Evolutionary conservation across 192 early-diverging fungal genomes (phyloP).

Genomic region (Diversispora epigaea): DNA sequence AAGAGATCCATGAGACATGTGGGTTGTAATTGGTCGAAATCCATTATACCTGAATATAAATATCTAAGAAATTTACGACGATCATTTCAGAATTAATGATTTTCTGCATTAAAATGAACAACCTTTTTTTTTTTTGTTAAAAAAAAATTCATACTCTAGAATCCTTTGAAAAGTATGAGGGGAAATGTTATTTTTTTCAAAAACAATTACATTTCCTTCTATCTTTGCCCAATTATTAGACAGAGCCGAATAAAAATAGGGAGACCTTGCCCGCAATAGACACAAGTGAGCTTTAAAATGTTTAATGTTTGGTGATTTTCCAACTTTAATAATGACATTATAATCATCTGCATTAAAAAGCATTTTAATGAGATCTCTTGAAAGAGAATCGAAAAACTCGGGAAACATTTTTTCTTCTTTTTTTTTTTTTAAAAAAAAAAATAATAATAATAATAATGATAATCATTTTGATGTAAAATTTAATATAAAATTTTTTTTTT

Average conservation of each 20-base stretch:
- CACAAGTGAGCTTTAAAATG: constrained; percentile 14
- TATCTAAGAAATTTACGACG: background rate
- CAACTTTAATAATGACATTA: constrained; percentile 19
- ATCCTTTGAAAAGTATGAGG: constrained; percentile 9
- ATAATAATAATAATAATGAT: too few species aligned
- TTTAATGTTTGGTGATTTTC: background rate
- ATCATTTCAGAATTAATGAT: background rate
- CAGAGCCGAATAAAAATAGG: constrained; percentile 13
- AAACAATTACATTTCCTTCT: background rate
- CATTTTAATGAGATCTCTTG: background rate
- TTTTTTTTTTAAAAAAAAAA: too few species aligned
- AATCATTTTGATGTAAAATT: too few species aligned
- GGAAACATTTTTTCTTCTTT: background rate
- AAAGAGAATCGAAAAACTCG: constrained; percentile 5
- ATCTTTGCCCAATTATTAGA: background rate
- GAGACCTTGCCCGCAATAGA: constrained; percentile 5
- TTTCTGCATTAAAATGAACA: background rate
- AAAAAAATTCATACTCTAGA: background rate
- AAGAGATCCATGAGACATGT: background rate
- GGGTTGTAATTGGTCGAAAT: background rate
- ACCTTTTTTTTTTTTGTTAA: background rate
- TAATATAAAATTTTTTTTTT: too few species aligned
- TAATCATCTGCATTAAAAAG: constrained; percentile 1
- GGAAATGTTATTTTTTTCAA: constrained; percentile 10
- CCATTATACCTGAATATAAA: background rate